Percentiles rank a stretch among this genome's conserved stretches.
These are phyloP conservation scores for Crithidia expoeki DNA, from an alignment of 208 protist species.

Conservation along the genomic window DNA sequence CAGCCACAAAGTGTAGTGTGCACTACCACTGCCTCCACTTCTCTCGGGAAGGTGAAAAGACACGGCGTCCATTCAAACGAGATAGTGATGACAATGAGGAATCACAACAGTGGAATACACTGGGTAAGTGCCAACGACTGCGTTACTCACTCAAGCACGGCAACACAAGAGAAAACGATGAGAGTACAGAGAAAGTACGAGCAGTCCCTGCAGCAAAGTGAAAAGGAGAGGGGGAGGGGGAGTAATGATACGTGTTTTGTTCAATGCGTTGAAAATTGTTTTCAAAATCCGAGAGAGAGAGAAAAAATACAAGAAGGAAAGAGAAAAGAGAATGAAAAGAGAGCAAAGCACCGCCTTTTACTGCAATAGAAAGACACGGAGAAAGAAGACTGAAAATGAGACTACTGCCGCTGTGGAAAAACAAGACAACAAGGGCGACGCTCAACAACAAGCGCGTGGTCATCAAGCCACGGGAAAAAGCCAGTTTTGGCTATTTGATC, in stretches of 20 bases:
- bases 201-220: background rate
- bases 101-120: background rate
- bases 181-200: background rate
- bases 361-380: too few species aligned
- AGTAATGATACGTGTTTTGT: background rate
- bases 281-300: background rate
- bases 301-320: conserved; percentile 4
- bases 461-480: too few species aligned
- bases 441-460: too few species aligned
- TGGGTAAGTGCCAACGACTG: background rate
- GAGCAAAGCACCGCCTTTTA: background rate
- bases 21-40: too few species aligned
- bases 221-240: background rate
- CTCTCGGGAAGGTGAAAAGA: too few species aligned
- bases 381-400: too few species aligned
- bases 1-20: too few species aligned
- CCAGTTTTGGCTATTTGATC: too few species aligned
- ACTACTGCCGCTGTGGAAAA: too few species aligned
- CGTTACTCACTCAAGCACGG: background rate
- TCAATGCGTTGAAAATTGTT: background rate
- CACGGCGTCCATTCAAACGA: too few species aligned
- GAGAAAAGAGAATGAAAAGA: background rate
- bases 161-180: conserved; percentile 8
- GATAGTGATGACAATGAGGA: background rate
- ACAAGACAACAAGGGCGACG: too few species aligned